Percentiles rank a stretch among this genome's conserved stretches.
Conservation (phyloP, 202 grass and related monocot species). For the Panicum hallii region DNA sequence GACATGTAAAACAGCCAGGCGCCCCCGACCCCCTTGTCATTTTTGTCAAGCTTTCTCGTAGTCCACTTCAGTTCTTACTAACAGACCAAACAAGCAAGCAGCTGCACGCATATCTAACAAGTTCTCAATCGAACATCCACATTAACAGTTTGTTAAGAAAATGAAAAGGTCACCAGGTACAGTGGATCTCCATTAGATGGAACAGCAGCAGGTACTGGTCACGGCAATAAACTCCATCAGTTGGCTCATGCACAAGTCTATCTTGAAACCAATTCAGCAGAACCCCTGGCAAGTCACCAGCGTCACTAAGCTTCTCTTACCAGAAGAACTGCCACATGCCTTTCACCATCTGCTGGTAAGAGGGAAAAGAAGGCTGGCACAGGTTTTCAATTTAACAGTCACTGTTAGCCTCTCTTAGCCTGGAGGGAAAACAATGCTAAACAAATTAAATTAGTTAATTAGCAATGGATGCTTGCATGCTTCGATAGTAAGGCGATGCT, state of each 20-base stretch:
- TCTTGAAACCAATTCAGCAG: constrained; percentile 18
- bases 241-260: not conserved
- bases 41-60: not conserved
- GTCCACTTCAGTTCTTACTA: not conserved
- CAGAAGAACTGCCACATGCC: not conserved
- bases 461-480: constrained; percentile 52
- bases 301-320: constrained; percentile 16
- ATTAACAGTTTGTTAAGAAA: not conserved
- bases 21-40: not conserved
- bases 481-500: constrained; percentile 50
- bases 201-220: not conserved
- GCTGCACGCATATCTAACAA: not conserved
- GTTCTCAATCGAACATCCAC: not conserved
- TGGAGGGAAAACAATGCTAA: constrained; percentile 38
- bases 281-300: not conserved
- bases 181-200: not conserved
- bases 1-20: not conserved
- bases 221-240: not conserved
- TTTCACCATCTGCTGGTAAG: constrained; percentile 32
- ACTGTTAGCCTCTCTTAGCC: constrained; percentile 31
- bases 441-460: constrained; percentile 26
- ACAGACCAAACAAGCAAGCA: not conserved
- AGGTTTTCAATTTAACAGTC: constrained; percentile 37
- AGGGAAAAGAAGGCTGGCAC: constrained; percentile 27
- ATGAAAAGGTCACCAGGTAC: not conserved